Percentiles rank a stretch among this genome's conserved stretches.
Evolutionary conservation across 2,329 filamentous ascomycete genomes (phyloP).

Genomic region (Colletotrichum horii): DNA sequence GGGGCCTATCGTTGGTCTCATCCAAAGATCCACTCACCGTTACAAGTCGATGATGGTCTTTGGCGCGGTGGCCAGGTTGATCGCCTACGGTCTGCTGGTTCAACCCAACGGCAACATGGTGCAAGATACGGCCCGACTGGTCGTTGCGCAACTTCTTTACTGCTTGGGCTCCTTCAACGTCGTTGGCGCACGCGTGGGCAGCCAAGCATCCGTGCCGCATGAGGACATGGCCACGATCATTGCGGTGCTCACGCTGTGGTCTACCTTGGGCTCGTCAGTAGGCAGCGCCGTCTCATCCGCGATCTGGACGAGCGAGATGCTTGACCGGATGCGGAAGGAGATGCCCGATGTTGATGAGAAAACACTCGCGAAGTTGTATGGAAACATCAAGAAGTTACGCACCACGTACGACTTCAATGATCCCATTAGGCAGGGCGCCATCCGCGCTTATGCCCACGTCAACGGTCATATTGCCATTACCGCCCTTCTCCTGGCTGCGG

Average conservation of each 20-base stretch:
- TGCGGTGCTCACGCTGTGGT: constrained; percentile 42
- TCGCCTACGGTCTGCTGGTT: constrained; percentile 42
- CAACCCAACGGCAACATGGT: constrained; percentile 32
- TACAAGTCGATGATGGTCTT: constrained; percentile 47
- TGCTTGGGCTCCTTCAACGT: constrained; percentile 42
- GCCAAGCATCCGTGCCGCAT: constrained; percentile 46
- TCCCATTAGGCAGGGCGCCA: constrained; percentile 39
- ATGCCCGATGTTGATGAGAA: constrained; percentile 28
- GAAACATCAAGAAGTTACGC: constrained; percentile 37
- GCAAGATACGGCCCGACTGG: constrained; percentile 36
- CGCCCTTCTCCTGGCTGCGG: constrained; percentile 31
- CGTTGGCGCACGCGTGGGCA: constrained; percentile 43
- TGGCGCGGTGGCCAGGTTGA: constrained; percentile 37
- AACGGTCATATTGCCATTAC: constrained; percentile 40
- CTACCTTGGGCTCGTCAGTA: constrained; percentile 40
- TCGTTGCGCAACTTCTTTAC: constrained; percentile 39
- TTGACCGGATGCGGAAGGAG: constrained; percentile 34
- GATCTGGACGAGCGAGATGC: constrained; percentile 45
- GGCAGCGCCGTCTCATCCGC: constrained; percentile 42
- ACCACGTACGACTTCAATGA: constrained; percentile 35
- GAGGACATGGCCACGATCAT: constrained; percentile 45
- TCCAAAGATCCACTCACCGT: constrained; percentile 40
- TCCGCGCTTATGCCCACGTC: constrained; percentile 38
- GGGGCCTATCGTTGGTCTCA: constrained; percentile 38
- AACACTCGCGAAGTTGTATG: constrained; percentile 35